Base-by-base conservation (phyloP, 139 green algal species). In the Astrephomene gubernaculifera region DNA sequence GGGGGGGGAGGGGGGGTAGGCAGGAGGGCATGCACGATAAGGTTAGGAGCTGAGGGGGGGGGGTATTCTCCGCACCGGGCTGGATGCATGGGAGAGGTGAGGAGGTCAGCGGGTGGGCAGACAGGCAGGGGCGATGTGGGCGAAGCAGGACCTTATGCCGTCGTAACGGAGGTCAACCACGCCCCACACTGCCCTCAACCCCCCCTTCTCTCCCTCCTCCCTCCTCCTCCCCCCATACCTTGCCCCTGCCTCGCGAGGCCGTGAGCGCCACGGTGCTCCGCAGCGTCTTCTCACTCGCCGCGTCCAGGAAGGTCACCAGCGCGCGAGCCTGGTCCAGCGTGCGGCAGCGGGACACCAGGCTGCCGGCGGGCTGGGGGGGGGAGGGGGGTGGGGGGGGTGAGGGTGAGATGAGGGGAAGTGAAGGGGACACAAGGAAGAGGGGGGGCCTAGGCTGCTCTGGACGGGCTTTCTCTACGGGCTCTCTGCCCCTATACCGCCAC, bases 291-390 rank as follows among this genome's bases (percentile, higher is more conserved):
- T 99, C 97, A 17, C 84, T 94, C 21, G 97, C 97, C 0, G 97
- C 96, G 80, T 99, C 97, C 69, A 99, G 90, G 78, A 99, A 99
- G 29, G 96, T 99, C 4, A 99, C 91, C 76, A 99, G 92, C 2
- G 97, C 96, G 31, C 95, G 92, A 4, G 95, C 97, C 91, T 99
- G 97, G 79, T 93, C 91, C 84, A 93, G 76, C 21, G 83, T 91
- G 44, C 84, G 83, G 82, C 90, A 93, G 31, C 81, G 71, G 22
- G 73, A 65, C 65, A 93, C 86, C 86, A 91, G 85, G 36, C 54
- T 89, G 86, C 88, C 79, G 24, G 81, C 87, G 31, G 86, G 86
- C 89, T 90, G 76, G 68, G 41, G 38, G 22, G 54, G 54, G 54
- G 5, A 22, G 74, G 25, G 2, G 38, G 1, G 52, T 29, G 24